A percentile compares a stretch with the other conserved stretches of the same genome.
Conservation (phyloP, 2,329 filamentous ascomycete species). For the Microascus cirrosus region DNA sequence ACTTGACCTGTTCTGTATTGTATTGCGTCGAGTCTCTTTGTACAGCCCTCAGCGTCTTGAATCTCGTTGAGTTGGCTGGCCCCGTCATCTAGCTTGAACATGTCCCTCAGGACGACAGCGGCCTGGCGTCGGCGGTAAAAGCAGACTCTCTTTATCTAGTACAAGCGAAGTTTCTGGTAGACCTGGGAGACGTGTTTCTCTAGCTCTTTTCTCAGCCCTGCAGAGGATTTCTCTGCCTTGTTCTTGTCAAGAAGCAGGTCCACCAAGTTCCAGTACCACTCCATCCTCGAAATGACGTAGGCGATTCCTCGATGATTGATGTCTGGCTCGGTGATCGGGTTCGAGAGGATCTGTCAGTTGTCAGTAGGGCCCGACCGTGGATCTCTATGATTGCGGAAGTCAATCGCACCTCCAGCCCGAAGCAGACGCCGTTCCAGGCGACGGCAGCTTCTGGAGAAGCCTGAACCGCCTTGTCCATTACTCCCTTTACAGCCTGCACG, state of each 20-base stretch:
- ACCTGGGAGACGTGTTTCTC: slow-evolving; percentile 17
- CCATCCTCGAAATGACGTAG: slow-evolving; percentile 22
- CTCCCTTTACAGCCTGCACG: no score
- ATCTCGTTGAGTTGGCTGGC: slow-evolving; percentile 15
- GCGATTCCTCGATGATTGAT: slow-evolving; percentile 20
- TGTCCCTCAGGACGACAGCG: slow-evolving; percentile 14
- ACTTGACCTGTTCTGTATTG: not conserved
- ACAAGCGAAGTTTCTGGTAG: slow-evolving; percentile 24
- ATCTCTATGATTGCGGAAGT: no score
- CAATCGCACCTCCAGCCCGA: no score
- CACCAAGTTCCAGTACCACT: slow-evolving; percentile 24
- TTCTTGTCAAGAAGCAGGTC: slow-evolving; percentile 14
- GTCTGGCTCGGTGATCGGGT: slow-evolving; percentile 13
- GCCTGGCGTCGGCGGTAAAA: slow-evolving; percentile 19
- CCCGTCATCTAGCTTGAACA: slow-evolving; percentile 22
- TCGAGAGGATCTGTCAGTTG: slow-evolving; percentile 15
- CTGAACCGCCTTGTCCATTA: no score
- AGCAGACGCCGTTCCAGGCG: no score
- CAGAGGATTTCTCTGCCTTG: not conserved
- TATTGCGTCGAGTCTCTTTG: slow-evolving; percentile 9
- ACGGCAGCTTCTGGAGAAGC: no score
- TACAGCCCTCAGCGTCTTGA: slow-evolving; percentile 14
- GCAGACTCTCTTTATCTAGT: slow-evolving; percentile 26
- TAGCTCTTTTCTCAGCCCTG: not conserved
- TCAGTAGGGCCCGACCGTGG: no score